Evolutionary conservation across 345 rosid genomes (phyloP), one percentile per base, ranked within the genome.

Genomic region (Bruguiera parviflora): DNA sequence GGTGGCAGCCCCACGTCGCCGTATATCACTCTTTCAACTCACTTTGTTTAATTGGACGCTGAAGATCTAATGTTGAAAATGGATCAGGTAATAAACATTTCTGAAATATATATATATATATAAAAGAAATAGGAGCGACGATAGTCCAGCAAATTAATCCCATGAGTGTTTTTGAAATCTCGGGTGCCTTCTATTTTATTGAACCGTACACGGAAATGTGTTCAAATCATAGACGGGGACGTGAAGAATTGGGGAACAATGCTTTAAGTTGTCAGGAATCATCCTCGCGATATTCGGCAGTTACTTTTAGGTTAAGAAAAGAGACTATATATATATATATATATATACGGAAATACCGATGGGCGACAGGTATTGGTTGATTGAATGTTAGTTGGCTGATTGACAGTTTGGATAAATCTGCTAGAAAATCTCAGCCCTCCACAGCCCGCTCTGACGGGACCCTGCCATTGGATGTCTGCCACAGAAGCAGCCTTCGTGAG

Each of bases 21-120:
- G 8, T 65, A 13, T 65, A 15, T 28, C 62, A 70, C 15, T 33
- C 47, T 46, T 61, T 61, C 49, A n/a, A 51, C 63, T 16, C 66
- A 70, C 28, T 58, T 72, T 60, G 68, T 35, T 68, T 33, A 15
- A 59, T 64, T 60, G 58, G 68, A 71, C 68, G 59, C 68, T 27
- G 21, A 55, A 64, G 22, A 66, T 10, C 60, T 32, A 46, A 53
- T 51, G 32, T n/a, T 13, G 32, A 10, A 58, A 52, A 39, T 24
- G 55, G 63, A 25, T 22, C 18, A 3, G 19, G 5, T 13, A 43
- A 43, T 13, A 2, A 39, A 39, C 11, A 2, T 39, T 39, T 11
- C 16, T 37, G 13, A 2, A 39, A 39, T 10, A 11, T 9, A 9
- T 39, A n/a, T n/a, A n/a, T n/a, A n/a, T n/a, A n/a, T 10, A 11